These are phyloP conservation scores for Solanum corneliomulleri DNA, from an alignment of 257 asterid species.

Conservation along the genomic window DNA sequence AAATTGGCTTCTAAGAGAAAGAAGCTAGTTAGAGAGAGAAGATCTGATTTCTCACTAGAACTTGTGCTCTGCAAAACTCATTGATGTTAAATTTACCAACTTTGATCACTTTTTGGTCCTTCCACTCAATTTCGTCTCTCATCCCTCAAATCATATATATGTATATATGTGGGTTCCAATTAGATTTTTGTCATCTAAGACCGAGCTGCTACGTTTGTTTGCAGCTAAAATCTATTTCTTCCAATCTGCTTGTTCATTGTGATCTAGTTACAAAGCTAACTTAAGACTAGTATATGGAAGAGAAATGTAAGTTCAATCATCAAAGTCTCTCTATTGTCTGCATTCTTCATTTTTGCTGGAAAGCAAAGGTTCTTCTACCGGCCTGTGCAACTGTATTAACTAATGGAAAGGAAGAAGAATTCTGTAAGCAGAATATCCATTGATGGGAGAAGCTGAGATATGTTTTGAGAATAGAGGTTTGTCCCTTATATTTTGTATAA, in stretches of 20 bases:
- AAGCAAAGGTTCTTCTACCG: background rate
- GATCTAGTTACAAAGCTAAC: background rate
- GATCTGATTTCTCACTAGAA: background rate
- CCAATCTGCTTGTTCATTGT: background rate
- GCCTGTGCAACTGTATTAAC: background rate
- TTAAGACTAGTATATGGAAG: background rate
- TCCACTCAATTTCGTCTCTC: background rate
- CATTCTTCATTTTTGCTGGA: background rate
- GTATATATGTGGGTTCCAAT: background rate
- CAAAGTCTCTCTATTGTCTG: background rate
- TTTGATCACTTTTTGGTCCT: background rate
- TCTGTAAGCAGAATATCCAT: background rate
- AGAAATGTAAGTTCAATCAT: background rate
- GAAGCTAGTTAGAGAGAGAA: background rate
- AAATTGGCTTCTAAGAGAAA: background rate
- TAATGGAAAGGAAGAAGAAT: background rate
- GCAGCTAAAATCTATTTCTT: background rate
- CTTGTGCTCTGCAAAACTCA: background rate
- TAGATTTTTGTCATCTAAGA: background rate
- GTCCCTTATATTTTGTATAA: background rate
- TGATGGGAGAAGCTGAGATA: background rate
- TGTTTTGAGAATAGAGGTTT: background rate
- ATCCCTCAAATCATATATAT: background rate
- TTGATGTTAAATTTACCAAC: background rate
- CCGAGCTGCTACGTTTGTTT: background rate